Percentiles rank a stretch among this genome's conserved stretches.
phyloP scores from a whole-genome alignment of 768 basidiomycete genomes.

The Russula brevipes region DNA sequence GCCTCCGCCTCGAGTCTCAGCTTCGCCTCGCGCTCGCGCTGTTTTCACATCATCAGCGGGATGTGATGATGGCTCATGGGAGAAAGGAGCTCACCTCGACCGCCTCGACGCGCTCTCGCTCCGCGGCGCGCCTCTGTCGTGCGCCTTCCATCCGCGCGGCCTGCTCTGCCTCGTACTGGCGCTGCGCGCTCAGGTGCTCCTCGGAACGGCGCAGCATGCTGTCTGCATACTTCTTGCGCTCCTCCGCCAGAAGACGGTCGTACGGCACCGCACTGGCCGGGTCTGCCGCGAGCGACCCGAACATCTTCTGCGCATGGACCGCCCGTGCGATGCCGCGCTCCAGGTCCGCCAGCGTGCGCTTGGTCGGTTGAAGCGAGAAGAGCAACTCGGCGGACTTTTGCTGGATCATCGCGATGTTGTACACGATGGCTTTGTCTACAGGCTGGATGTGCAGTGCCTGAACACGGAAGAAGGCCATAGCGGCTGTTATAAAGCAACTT shows the following conservation, averaged over 20 bases:
- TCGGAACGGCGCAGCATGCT: conserved; percentile 77
- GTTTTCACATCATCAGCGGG: neutral
- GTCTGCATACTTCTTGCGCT: conserved; percentile 85
- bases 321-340: conserved; percentile 75
- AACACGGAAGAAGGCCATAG: conserved; percentile 25
- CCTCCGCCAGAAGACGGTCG: conserved; percentile 79
- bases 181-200: conserved; percentile 70
- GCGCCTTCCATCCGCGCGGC: conserved; percentile 73
- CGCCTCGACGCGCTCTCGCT: conserved; percentile 60
- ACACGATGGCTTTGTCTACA: conserved; percentile 82
- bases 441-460: conserved; percentile 85
- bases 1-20: conserved; percentile 66
- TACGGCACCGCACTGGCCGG: conserved; percentile 69
- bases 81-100: conserved; percentile 52
- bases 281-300: conserved; percentile 77
- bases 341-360: conserved; percentile 78
- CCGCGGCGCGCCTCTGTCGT: conserved; percentile 71
- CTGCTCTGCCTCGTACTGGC: conserved; percentile 63
- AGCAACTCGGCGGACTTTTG: conserved; percentile 94
- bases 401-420: conserved; percentile 98
- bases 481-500: conserved; percentile 10
- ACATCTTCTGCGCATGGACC: conserved; percentile 79
- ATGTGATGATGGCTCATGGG: neutral
- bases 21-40: conserved; percentile 61
- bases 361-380: conserved; percentile 62